These are phyloP conservation scores for Leccinum longicurvipes DNA, from an alignment of 768 basidiomycete genomes.

Conservation along the genomic window DNA sequence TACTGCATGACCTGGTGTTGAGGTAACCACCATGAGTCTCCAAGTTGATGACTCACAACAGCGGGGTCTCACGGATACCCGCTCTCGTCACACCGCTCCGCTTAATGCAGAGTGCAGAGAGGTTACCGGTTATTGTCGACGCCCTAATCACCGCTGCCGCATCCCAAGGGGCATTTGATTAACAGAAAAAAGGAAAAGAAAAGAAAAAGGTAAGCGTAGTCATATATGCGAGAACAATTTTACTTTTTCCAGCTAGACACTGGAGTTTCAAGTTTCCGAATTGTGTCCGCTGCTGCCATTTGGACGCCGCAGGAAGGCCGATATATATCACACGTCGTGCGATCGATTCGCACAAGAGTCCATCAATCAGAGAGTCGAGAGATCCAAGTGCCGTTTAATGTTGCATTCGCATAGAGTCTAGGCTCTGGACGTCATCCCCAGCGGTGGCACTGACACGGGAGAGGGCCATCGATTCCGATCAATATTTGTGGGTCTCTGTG, in stretches of 20 bases:
- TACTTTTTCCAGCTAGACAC: slow-evolving; percentile 13
- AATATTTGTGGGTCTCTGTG: not conserved
- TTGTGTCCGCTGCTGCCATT: not conserved
- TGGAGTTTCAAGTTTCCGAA: not conserved
- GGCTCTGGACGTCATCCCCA: not conserved
- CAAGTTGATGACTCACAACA: too few species aligned
- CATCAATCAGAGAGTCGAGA: not conserved
- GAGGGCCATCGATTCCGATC: not conserved
- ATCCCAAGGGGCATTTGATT: not conserved
- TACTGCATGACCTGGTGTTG: too few species aligned
- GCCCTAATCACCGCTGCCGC: slow-evolving; percentile 1
- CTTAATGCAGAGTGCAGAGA: not conserved
- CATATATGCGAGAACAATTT: slow-evolving; percentile 6
- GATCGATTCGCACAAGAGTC: not conserved
- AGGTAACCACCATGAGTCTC: too few species aligned
- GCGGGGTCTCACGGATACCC: not conserved
- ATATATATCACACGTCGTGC: not conserved
- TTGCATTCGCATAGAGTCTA: not conserved
- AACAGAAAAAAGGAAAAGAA: too few species aligned
- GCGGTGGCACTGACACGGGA: slow-evolving; percentile 1
- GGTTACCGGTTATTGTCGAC: not conserved
- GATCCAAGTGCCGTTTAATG: not conserved
- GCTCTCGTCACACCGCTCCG: not conserved
- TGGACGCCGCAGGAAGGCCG: not conserved
- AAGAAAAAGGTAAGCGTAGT: not conserved